Conservation (phyloP, 1,284 basidiomycete genomes). For the Boletus sp. region DNA sequence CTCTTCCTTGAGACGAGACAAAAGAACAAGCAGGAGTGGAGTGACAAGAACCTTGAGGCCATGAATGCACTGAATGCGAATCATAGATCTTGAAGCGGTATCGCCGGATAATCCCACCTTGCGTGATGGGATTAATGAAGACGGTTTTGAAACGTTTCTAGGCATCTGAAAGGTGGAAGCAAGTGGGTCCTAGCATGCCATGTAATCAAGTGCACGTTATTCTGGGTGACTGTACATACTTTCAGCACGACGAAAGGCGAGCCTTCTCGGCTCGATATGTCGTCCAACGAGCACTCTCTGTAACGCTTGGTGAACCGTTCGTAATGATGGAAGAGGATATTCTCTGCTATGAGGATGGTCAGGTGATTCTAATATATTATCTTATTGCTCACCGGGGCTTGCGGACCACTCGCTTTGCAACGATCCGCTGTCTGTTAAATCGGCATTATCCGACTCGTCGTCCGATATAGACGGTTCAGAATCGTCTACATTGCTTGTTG, state of each 20-base stretch:
- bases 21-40: conserved; percentile 42
- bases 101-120: conserved; percentile 1
- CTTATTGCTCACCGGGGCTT: conserved; percentile 24
- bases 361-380: conserved; percentile 1
- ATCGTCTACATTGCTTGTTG: conserved; percentile 33
- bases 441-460: conserved; percentile 75
- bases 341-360: conserved; percentile 20
- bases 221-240: conserved; percentile 19
- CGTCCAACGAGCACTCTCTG: conserved; percentile 18
- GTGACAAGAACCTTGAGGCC: conserved; percentile 40
- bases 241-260: conserved; percentile 38
- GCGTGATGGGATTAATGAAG: conserved; percentile 5
- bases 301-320: conserved; percentile 34
- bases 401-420: conserved; percentile 57
- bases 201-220: neutral
- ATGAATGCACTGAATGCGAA: conserved; percentile 31
- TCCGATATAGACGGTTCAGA: conserved; percentile 53
- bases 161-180: conserved; percentile 11
- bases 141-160: neutral
- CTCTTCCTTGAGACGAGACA: conserved; percentile 40
- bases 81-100: conserved; percentile 9
- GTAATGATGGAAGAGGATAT: conserved; percentile 24
- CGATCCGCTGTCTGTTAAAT: conserved; percentile 51
- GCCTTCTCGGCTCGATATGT: conserved; percentile 34
- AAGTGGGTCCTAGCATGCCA: conserved; percentile 13